Percentiles rank a stretch among this genome's conserved stretches.
Conservation (phyloP, 352 stramenopile genomes). For the Pythium brassicae region DNA sequence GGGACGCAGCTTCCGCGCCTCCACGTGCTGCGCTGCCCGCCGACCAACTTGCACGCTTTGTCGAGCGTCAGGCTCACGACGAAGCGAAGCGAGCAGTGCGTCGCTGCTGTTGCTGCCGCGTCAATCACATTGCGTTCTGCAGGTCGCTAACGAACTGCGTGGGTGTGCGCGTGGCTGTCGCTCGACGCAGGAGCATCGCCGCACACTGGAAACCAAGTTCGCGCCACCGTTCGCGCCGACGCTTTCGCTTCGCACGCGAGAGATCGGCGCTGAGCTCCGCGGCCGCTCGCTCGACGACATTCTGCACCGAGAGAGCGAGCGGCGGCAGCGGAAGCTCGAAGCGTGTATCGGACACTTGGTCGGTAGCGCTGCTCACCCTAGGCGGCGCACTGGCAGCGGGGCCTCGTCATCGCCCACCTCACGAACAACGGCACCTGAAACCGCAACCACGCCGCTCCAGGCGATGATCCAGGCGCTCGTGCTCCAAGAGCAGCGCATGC, state of each 20-base stretch:
- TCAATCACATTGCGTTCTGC: too few species aligned
- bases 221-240: slow-evolving; percentile 20
- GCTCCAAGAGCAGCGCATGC: slow-evolving; percentile 4
- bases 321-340: slow-evolving; percentile 6
- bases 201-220: slow-evolving; percentile 10
- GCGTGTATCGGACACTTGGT: background rate
- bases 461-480: background rate
- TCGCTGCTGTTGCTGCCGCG: background rate
- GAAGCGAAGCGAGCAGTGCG: slow-evolving; percentile 7
- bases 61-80: slow-evolving; percentile 16
- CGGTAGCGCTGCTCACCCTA: background rate
- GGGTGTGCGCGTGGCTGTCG: too few species aligned
- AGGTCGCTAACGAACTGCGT: too few species aligned
- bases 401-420: background rate
- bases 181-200: slow-evolving; percentile 4
- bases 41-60: slow-evolving; percentile 17
- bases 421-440: background rate
- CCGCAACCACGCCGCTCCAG: background rate
- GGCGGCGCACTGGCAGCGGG: background rate
- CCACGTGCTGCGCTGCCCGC: background rate
- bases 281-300: slow-evolving; percentile 9
- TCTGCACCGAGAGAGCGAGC: slow-evolving; percentile 9
- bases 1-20: slow-evolving; percentile 8
- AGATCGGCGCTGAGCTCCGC: slow-evolving; percentile 23
- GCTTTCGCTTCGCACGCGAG: slow-evolving; percentile 19